phyloP scores from a whole-genome alignment of 2,329 filamentous ascomycete genomes.

The Chaetomium sp. region DNA sequence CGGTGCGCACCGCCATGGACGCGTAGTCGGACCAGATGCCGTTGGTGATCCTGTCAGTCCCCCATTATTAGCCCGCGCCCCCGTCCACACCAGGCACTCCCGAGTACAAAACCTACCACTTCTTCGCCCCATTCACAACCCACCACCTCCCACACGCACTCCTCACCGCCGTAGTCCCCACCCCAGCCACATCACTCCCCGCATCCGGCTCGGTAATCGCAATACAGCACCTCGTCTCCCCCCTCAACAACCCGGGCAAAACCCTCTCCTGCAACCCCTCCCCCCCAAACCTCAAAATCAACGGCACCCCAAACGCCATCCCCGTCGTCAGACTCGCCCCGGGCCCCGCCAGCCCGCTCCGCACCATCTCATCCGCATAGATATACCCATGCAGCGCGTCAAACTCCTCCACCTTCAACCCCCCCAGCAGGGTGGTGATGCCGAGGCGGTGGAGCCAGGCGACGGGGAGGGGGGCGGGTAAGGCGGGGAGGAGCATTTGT shows the following conservation, averaged over 20 bases:
- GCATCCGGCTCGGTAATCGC: constrained; percentile 78
- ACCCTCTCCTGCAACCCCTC: neutral
- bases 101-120: neutral
- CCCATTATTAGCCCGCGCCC: constrained; percentile 46
- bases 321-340: neutral
- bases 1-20: constrained; percentile 73
- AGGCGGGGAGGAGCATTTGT: neutral
- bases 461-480: neutral
- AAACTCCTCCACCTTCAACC: neutral
- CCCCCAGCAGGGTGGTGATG: neutral
- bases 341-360: neutral
- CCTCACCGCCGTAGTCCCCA: constrained; percentile 63
- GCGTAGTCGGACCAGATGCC: constrained; percentile 70
- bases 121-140: neutral
- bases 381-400: neutral
- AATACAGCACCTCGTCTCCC: constrained; percentile 69
- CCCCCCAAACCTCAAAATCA: neutral
- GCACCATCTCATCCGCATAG: neutral
- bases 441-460: neutral
- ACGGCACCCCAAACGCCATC: neutral
- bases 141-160: neutral
- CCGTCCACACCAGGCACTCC: neutral
- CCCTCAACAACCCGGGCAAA: constrained; percentile 67
- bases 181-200: constrained; percentile 73
- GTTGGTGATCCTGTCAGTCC: constrained; percentile 63